These are phyloP conservation scores for Petunia secreta DNA, from an alignment of 257 asterid genomes.

Conservation along the genomic window DNA sequence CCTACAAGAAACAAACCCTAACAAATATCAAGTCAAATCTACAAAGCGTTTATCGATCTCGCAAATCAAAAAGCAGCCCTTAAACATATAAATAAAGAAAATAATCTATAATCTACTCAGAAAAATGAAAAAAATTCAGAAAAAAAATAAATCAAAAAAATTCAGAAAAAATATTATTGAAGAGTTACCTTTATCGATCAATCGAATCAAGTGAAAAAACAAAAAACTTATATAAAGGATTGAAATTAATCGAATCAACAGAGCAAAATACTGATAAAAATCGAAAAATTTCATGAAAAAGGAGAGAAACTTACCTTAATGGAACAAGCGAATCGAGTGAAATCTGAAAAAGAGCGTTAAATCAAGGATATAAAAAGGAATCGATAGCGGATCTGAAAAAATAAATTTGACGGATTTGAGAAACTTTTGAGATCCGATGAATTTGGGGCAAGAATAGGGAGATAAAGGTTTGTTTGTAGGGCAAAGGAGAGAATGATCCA, in stretches of 20 bases:
- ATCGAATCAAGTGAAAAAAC: background rate
- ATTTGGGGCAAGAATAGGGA: background rate
- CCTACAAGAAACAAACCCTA: background rate
- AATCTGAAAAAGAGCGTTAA: background rate
- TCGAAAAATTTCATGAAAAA: too few relatives aligned
- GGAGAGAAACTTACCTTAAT: too few relatives aligned
- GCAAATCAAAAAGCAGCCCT: too few relatives aligned
- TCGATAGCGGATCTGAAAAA: background rate
- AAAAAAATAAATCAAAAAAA: background rate
- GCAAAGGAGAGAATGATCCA: background rate
- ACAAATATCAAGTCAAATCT: background rate
- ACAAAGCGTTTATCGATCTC: too few relatives aligned
- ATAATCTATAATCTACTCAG: too few relatives aligned
- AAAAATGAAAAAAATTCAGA: too few relatives aligned
- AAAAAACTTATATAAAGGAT: background rate
- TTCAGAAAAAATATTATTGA: background rate
- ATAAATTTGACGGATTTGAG: too few relatives aligned
- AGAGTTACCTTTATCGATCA: background rate
- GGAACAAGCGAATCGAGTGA: background rate
- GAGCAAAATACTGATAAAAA: too few relatives aligned
- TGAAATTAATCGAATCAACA: too few relatives aligned
- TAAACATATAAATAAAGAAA: too few relatives aligned
- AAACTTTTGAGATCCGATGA: background rate
- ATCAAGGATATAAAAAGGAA: background rate
- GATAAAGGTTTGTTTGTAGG: conserved; percentile 17